Base-by-base conservation (phyloP, 345 rosid genomes). In the Odontarrhena argentea region DNA sequence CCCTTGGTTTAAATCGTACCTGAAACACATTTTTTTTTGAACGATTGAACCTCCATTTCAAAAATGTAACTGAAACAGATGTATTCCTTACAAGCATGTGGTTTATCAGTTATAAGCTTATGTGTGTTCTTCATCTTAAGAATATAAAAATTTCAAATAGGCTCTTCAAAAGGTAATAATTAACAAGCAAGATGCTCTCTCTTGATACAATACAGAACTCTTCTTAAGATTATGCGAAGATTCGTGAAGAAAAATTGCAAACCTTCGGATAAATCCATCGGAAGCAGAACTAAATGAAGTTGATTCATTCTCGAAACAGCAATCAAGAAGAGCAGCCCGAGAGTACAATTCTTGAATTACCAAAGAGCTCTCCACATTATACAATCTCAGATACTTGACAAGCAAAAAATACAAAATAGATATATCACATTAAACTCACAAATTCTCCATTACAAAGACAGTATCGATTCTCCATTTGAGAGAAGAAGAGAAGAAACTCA, bases 231-330 rank as follows among this genome's bases (percentile, higher is more conserved):
- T 45, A 25, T 42, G 46, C 22, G 34, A 25, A 43, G 25, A 12
- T 2, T 7, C 34, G 7, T 12, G 15, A 13, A 18, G 8, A 2
- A 53, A 53, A 70, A 55, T 7, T 30, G 35, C 38, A 49, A 68
- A 94, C 97, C 96, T 91, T 79, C 77, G 76, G 49, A 95, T 82
- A 25, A 68, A 78, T 32, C 99, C 96, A 75, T 91, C 92, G 28
- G 96, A 82, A 6, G 64, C 93, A n/a, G 83, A 91, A 34, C 60
- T 74, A 48, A 78, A 79, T 0, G 86, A 88, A 43, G 76, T 76
- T 2, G 83, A 73, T 42, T 88, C 96, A 9, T 70, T 69, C 65
- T 68, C 82, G 74, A 85, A 94, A 66, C 96, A 94, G 49, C 94
- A 94, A 72, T 89, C 86, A 34, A 94, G 90, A 67, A 94, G 91